phyloP scores from a whole-genome alignment of 768 basidiomycete genomes.

The Auriscalpium vulgare region DNA sequence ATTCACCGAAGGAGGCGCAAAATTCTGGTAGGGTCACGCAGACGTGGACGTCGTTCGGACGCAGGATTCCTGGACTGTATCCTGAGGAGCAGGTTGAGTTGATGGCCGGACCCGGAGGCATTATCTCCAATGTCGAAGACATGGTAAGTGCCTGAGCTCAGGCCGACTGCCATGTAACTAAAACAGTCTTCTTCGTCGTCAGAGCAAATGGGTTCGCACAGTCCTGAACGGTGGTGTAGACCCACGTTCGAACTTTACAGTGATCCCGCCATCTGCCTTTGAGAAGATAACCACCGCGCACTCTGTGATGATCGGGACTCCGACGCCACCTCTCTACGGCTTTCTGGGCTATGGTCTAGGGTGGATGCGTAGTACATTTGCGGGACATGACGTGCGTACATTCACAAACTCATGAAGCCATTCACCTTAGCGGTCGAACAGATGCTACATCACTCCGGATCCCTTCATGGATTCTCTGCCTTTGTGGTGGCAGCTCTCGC shows the following conservation, averaged over 20 bases:
- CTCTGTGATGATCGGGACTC: slow-evolving; percentile 15
- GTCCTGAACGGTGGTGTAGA: slow-evolving; percentile 27
- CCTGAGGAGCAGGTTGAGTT: slow-evolving; percentile 18
- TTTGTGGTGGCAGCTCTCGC: neutral
- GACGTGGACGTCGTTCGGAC: slow-evolving; percentile 24
- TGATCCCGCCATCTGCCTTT: slow-evolving; percentile 26
- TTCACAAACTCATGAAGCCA: too few relatives aligned
- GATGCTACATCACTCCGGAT: neutral
- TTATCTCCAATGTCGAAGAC: slow-evolving; percentile 35
- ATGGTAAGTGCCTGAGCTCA: slow-evolving; percentile 27
- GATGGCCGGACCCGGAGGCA: slow-evolving; percentile 31
- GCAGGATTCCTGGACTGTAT: slow-evolving; percentile 25
- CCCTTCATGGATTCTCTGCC: neutral
- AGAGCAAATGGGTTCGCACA: slow-evolving; percentile 33
- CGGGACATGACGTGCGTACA: slow-evolving; percentile 31
- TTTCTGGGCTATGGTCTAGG: slow-evolving; percentile 34
- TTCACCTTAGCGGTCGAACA: too few relatives aligned
- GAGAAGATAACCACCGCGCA: slow-evolving; percentile 25
- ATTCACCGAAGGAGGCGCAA: slow-evolving; percentile 24
- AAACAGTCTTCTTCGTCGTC: too few relatives aligned
- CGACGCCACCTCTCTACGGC: neutral
- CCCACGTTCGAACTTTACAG: slow-evolving; percentile 19
- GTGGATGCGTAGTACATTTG: slow-evolving; percentile 32
- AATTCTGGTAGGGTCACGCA: slow-evolving; percentile 25
- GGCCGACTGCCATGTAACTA: neutral